Evolutionary conservation across 352 stramenopile species (phyloP).

Genomic region (Lagenidium sp.): DNA sequence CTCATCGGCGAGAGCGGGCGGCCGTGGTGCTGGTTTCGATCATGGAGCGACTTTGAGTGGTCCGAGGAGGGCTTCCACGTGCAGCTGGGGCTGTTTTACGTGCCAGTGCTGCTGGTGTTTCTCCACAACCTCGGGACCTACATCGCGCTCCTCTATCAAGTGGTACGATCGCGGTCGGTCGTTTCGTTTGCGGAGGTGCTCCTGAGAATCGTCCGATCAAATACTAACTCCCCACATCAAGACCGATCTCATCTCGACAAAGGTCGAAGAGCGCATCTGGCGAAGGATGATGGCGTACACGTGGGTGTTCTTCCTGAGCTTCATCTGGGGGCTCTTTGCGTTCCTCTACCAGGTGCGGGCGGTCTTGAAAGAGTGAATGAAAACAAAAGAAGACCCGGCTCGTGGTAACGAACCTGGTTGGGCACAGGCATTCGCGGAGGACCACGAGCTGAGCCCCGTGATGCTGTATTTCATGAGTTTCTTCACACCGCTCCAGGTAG

Average conservation of each 20-base stretch:
- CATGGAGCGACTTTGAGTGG: conserved; percentile 56
- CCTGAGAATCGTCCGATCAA: background rate
- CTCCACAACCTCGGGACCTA: conserved; percentile 58
- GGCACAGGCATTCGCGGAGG: conserved; percentile 4
- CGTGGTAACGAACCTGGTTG: too few relatives aligned
- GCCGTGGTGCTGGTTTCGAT: conserved; percentile 73
- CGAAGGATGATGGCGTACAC: conserved; percentile 56
- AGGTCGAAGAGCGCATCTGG: conserved; percentile 58
- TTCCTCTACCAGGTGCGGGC: conserved; percentile 36
- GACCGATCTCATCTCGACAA: conserved; percentile 49
- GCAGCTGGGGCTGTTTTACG: conserved; percentile 59
- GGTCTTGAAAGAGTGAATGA: too few relatives aligned
- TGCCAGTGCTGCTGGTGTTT: conserved; percentile 32
- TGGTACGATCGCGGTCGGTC: too few relatives aligned
- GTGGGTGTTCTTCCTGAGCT: conserved; percentile 39
- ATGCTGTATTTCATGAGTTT: conserved; percentile 62
- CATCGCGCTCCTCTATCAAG: conserved; percentile 40
- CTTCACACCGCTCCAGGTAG: conserved; percentile 63
- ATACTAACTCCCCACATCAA: conserved; percentile 5
- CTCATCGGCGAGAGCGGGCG: conserved; percentile 53
- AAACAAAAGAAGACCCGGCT: too few relatives aligned
- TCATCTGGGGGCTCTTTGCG: conserved; percentile 33
- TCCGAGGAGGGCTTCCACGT: conserved; percentile 31
- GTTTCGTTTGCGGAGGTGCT: background rate
- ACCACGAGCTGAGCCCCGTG: conserved; percentile 30